These are phyloP conservation scores for Opeltia flavorubescens DNA, from an alignment of 495 filamentous ascomycete genomes.

Conservation along the genomic window DNA sequence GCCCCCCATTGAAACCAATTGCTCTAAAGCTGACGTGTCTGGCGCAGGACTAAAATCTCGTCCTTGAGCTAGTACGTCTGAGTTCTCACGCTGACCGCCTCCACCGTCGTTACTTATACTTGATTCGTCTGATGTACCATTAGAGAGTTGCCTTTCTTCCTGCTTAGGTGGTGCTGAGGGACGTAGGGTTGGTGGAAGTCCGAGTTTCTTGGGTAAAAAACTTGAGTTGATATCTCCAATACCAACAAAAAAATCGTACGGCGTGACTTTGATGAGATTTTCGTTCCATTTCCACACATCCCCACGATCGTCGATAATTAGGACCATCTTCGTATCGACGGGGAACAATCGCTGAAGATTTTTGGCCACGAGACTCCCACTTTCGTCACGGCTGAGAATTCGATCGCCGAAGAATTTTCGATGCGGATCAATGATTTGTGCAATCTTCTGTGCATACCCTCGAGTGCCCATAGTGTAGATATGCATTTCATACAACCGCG, in stretches of 20 bases:
- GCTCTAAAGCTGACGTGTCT: constrained; percentile 48
- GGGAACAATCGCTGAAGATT: constrained; percentile 85
- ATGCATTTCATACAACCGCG: constrained; percentile 80
- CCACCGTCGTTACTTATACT: constrained; percentile 17
- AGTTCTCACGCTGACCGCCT: constrained; percentile 18
- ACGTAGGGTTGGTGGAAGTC: constrained; percentile 22
- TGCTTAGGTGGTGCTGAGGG: constrained; percentile 1
- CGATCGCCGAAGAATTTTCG: constrained; percentile 83
- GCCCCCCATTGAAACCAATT: constrained; percentile 62
- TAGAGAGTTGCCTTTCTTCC: background rate
- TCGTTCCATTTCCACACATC: constrained; percentile 96
- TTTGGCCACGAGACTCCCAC: constrained; percentile 80
- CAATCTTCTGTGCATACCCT: constrained; percentile 83
- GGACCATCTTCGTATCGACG: constrained; percentile 96
- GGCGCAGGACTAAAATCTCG: constrained; percentile 1
- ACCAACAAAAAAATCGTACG: constrained; percentile 95
- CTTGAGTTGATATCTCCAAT: constrained; percentile 99
- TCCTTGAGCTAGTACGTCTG: constrained; percentile 9
- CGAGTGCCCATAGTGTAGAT: constrained; percentile 99
- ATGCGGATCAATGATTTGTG: constrained; percentile 82
- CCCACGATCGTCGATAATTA: constrained; percentile 93
- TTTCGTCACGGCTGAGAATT: constrained; percentile 93
- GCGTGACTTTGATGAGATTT: constrained; percentile 86
- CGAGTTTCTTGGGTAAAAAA: constrained; percentile 81
- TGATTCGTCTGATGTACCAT: constrained; percentile 1